phyloP scores from a whole-genome alignment of 2,329 filamentous ascomycete species.

The Curvularia spicifera region DNA sequence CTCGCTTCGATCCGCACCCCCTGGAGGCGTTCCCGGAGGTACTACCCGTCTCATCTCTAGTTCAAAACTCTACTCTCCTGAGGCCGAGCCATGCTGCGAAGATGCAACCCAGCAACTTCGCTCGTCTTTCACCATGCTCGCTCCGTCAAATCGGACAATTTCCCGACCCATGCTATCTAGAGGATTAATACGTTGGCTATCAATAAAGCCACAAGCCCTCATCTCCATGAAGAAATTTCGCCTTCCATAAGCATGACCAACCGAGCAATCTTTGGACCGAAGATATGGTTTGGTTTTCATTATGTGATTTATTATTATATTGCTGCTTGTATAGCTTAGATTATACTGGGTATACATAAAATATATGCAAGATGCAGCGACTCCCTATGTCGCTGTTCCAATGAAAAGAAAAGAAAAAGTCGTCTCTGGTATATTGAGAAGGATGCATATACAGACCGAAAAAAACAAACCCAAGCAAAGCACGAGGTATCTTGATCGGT shows the following conservation, averaged over 20 bases:
- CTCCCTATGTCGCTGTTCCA: constrained; percentile 4
- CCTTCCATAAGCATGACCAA: background rate
- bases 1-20: constrained; percentile 2
- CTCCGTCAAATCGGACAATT: background rate
- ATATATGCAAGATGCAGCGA: constrained; percentile 3
- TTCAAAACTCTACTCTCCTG: background rate
- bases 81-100: background rate
- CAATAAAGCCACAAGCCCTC: constrained; percentile 1
- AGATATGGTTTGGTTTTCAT: background rate
- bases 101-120: background rate
- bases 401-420: background rate
- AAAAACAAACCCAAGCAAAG: constrained; percentile 14
- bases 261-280: background rate
- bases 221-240: background rate
- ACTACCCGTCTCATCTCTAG: constrained; percentile 7
- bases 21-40: constrained; percentile 1
- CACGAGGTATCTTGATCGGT: constrained; percentile 33
- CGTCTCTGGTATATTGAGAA: constrained; percentile 2
- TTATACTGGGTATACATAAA: constrained; percentile 4
- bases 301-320: constrained; percentile 5
- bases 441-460: constrained; percentile 2
- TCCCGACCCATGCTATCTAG: background rate
- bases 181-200: background rate
- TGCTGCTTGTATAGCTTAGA: constrained; percentile 3
- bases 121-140: background rate